Conservation (phyloP, 345 rosid genomes). For the Corchorus capsularis region DNA sequence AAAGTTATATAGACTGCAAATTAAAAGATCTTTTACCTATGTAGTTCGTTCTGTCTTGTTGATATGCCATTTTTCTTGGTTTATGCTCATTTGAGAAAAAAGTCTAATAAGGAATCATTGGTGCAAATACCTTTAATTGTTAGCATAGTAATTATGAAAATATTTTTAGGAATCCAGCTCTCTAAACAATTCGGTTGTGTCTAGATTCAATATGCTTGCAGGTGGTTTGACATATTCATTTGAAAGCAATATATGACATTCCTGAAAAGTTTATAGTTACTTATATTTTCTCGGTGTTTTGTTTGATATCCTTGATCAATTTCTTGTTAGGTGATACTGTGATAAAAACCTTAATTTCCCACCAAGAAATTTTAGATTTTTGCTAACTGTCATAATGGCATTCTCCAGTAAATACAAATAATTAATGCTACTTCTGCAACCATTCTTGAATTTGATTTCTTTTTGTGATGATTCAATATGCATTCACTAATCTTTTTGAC, state of each 20-base stretch:
- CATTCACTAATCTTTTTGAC: not conserved
- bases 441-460: slow-evolving; percentile 1
- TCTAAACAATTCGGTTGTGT: not conserved
- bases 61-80: not conserved
- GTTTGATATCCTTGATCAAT: not conserved
- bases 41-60: not conserved
- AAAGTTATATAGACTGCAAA: not conserved
- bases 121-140: not conserved
- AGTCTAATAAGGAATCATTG: not conserved
- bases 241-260: not conserved
- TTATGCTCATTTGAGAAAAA: not conserved
- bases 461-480: not conserved
- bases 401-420: not conserved
- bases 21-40: not conserved
- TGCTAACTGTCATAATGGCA: not conserved
- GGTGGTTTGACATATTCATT: not conserved
- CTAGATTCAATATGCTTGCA: not conserved
- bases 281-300: not conserved
- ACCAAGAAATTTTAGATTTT: not conserved
- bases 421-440: not conserved
- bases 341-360: not conserved
- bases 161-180: not conserved
- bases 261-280: not conserved
- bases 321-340: not conserved
- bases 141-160: not conserved